Evolutionary conservation across 768 basidiomycete genomes (phyloP), one percentile per base, ranked within the genome.

Genomic region (Termitomyces sp.): DNA sequence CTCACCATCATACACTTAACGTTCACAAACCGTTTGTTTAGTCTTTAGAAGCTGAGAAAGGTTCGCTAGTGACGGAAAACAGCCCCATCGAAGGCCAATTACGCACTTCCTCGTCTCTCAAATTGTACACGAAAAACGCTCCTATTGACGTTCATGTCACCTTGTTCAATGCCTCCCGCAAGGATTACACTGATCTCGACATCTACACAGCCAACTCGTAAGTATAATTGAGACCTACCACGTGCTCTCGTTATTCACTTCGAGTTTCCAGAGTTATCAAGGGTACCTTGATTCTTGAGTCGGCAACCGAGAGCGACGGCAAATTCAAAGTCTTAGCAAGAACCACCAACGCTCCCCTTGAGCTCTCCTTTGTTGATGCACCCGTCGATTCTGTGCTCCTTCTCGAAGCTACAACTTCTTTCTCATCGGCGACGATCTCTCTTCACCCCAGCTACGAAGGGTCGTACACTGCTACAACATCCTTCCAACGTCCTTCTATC

Each of bases 11-110:
- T 41, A 0, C n/a, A 38, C 13, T 5, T 15, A 35, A 13, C 40
- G 29, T 39, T 10, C 11, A 23, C 45, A 20, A 29, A 60, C 47
- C 1, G 50, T 36, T 6, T 49, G 5, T 67, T 20, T 35, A 76
- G 75, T 68, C 71, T 1, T 38, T 78, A 12, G 60, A 59, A 18
- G 69, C 72, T 0, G 54, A 51, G 16, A 61, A 66, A 22, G 71
- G 64, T 9, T 54, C 47, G 1, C 45, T 75, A 6, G 49, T 58
- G 22, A 78, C 78, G 1, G 59, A 70, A 6, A 83, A 81, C 46
- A 74, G 73, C n/a, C 61, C 58, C 7, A 80, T 86, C 32, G 56
- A 56, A 2, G 85, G 85, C 10, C 61, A 57, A 31, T 83, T 80
- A 68, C 72, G 73, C 20, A 62, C 66, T 9, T 66, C 71, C 0